Conservation (phyloP, 176 grass and related monocot genomes). For the Canna indica region DNA sequence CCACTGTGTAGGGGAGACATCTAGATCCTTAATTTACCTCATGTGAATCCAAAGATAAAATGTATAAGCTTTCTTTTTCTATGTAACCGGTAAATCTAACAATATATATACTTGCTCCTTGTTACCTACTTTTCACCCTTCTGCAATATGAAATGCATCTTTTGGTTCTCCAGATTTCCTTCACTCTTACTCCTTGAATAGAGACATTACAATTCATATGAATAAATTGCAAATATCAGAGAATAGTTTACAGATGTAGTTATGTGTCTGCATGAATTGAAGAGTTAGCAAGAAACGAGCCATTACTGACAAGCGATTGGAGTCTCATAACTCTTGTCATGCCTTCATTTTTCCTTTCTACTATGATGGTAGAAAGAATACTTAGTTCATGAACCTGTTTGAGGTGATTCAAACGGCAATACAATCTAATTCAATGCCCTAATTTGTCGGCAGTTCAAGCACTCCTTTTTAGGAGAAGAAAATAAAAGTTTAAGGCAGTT, state of each 20-base stretch:
- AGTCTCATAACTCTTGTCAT: too few relatives aligned
- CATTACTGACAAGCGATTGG: neutral
- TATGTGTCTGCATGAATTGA: neutral
- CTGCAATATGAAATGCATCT: neutral
- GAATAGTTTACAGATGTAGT: neutral
- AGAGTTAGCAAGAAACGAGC: neutral
- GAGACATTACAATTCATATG: too few relatives aligned
- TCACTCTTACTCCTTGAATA: too few relatives aligned
- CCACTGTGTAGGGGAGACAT: slow-evolving; percentile 58
- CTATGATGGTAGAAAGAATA: too few relatives aligned
- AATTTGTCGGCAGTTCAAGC: too few relatives aligned
- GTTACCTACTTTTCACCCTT: neutral
- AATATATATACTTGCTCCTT: neutral
- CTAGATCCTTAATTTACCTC: neutral
- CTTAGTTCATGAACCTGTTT: too few relatives aligned
- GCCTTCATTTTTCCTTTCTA: too few relatives aligned
- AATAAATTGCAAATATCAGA: neutral
- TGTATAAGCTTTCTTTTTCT: neutral
- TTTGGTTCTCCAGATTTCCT: neutral
- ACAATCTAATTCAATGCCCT: too few relatives aligned
- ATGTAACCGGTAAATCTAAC: neutral
- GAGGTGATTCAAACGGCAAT: too few relatives aligned
- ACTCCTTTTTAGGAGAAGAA: too few relatives aligned
- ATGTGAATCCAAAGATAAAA: neutral
- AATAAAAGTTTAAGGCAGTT: too few relatives aligned